These are phyloP conservation scores for Colletotrichum coccodes DNA, from an alignment of 2,329 filamentous ascomycete species.

Conservation along the genomic window DNA sequence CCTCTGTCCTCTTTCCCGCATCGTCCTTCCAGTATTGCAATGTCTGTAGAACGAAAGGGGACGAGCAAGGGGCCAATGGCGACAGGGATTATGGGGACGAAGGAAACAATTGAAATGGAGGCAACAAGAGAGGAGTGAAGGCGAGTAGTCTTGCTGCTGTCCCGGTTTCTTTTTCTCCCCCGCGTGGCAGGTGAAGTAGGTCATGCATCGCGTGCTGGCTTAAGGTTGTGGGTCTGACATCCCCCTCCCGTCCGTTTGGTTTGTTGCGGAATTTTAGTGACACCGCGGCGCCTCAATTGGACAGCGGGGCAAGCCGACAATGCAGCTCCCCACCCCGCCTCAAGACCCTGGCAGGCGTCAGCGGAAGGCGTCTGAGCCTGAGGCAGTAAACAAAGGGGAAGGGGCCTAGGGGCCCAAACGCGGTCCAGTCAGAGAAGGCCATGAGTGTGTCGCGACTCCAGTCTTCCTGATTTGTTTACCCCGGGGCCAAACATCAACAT, in stretches of 20 bases:
- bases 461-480: conserved; percentile 26
- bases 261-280: conserved; percentile 6
- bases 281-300: conserved; percentile 19
- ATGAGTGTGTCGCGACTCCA: conserved; percentile 19
- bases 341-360: conserved; percentile 11
- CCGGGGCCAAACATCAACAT: conserved; percentile 34
- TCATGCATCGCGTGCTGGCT: background rate
- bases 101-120: no score
- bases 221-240: background rate
- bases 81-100: no score
- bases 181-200: background rate
- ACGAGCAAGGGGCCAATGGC: no score
- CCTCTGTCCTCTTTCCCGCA: no score
- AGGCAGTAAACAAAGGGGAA: conserved; percentile 30
- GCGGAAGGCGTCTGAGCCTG: conserved; percentile 5
- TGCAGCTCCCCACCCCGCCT: conserved; percentile 2
- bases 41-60: no score
- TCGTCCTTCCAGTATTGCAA: no score
- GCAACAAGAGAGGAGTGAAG: no score
- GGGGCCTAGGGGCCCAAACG: conserved; percentile 14
- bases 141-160: no score
- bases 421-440: conserved; percentile 28
- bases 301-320: conserved; percentile 10
- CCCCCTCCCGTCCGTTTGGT: background rate
- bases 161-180: no score